Evolutionary conservation across 768 basidiomycete species (phyloP), one percentile per base, ranked within the genome.

Genomic region (Pleurotus giganteus): DNA sequence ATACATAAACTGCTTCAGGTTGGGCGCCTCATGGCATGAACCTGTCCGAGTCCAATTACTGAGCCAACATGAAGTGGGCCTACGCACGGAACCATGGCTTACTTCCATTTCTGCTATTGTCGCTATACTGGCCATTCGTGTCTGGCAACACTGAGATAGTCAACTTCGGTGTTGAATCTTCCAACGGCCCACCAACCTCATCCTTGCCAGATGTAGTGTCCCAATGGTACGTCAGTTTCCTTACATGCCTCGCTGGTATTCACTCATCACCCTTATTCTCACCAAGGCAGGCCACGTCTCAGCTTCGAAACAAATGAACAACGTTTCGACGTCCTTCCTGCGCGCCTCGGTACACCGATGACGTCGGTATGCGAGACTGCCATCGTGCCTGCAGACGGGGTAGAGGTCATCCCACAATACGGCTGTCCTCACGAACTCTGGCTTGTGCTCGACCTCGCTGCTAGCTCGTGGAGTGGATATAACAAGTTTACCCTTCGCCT

Each of bases 121-220:
- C 46, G 7, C 13, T 19, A 24, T 5, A 19, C n/a, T 34, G 51
- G 57, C 31, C 23, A 27, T 6, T 37, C 11, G 49, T 52, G 19
- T 60, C 68, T 47, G 83, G 78, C 19, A 86, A 88, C 66, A 88
- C 86, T 31, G 84, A 88, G 69, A 86, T 88, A 60, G 66, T 83
- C 65, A 83, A 82, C 65, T 83, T 87, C 62, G 65, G 63, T 23
- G 68, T 73, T 43, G 50, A 28, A 15, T 5, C 43, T 27, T 13
- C 43, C 21, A 27, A 24, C 5, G 43, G 24, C 43, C 21, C 43
- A 27, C 6, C 23, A 8, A 13, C 8, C 13, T 5, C 24, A 24
- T 17, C 26, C 13, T 23, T 45, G 13, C 43, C 43, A 0, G 43
- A 45, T 5, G 63, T 64, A 34, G 58, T 62, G 3, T 47, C 56